Base-by-base conservation (phyloP, 2,329 filamentous ascomycete genomes). In the Chrysoporthe deuterocubensis region DNA sequence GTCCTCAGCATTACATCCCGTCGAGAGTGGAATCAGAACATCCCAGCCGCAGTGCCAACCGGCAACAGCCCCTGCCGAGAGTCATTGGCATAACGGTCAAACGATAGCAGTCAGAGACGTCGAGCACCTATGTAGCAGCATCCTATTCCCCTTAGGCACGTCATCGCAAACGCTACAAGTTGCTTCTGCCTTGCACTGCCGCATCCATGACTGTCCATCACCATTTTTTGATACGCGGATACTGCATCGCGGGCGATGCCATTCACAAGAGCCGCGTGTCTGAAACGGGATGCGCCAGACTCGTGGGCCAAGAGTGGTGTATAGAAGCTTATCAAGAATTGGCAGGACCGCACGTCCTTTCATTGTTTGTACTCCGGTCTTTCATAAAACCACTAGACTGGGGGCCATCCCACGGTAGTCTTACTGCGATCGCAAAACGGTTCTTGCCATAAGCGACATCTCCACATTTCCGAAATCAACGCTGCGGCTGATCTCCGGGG, bases 1-100 rank as follows among this genome's bases (percentile, higher is more conserved):
- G 59, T 48, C 16, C 42, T 26, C 43, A 32, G 34, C 43, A 44
- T 48, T 48, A 43, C 42, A 16, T 26, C 26, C 37, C 43, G 32
- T 44, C 59, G 43, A 61, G 59, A 13, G 40, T 2, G 26, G 43
- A 21, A 48, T 40, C 1, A 40, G 54, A 40, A 32, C 34, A 13
- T 34, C 26, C 43, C 42, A 42, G 54, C 44, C 43, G 44, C 61
- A 64, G 58, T 62, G 43, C 57, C 61, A 60, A 50, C 66, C 66
- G 61, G 62, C 54, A 42, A 48, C 54, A 60, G 62, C 44, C 46
- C 66, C 64, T 34, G 34, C 57, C 43, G 52, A 64, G 61, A 67
- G 66, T 64, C 52, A 67, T 64, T 60, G 54, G 61, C 66, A 48
- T 67, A 43, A 61, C 60, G 50, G n/a, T 44, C 61, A 67, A 67